phyloP scores from a whole-genome alignment of 2,329 filamentous ascomycete genomes.

The Microdochium bolleyi region DNA sequence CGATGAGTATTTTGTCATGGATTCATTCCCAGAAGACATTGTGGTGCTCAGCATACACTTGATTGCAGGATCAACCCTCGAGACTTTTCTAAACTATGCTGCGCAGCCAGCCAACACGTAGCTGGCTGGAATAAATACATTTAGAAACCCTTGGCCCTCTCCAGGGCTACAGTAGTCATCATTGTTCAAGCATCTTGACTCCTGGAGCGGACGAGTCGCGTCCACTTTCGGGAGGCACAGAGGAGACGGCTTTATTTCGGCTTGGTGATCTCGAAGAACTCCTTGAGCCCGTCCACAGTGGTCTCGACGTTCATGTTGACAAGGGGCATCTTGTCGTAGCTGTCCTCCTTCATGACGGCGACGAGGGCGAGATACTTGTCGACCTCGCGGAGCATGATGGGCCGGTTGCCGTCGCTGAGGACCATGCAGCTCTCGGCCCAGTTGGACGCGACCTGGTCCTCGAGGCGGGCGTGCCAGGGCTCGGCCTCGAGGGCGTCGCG shows the following conservation, averaged over 20 bases:
- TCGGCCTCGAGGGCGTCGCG: slow-evolving; percentile 48
- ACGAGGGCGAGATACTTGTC: slow-evolving; percentile 73
- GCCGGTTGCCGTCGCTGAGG: slow-evolving; percentile 53
- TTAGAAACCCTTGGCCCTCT: too few relatives aligned
- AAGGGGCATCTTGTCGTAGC: slow-evolving; percentile 73
- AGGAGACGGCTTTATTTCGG: slow-evolving; percentile 23
- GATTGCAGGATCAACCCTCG: too few relatives aligned
- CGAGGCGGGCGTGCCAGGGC: slow-evolving; percentile 53
- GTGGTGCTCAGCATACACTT: too few relatives aligned
- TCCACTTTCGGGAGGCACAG: background rate
- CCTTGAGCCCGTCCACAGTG: slow-evolving; percentile 68
- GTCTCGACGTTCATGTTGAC: slow-evolving; percentile 85
- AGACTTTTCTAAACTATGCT: too few relatives aligned
- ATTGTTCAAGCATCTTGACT: too few relatives aligned
- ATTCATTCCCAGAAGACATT: too few relatives aligned
- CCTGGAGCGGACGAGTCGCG: background rate
- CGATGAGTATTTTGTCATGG: too few relatives aligned
- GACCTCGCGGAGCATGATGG: slow-evolving; percentile 61
- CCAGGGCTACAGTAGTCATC: too few relatives aligned
- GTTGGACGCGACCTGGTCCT: slow-evolving; percentile 58
- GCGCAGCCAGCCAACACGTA: too few relatives aligned
- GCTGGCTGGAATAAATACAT: too few relatives aligned
- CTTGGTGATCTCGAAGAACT: slow-evolving; percentile 71
- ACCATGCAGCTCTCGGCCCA: slow-evolving; percentile 64
- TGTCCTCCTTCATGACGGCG: slow-evolving; percentile 80